phyloP scores from a whole-genome alignment of 768 basidiomycete species.

The Leucocoprinus sp. region DNA sequence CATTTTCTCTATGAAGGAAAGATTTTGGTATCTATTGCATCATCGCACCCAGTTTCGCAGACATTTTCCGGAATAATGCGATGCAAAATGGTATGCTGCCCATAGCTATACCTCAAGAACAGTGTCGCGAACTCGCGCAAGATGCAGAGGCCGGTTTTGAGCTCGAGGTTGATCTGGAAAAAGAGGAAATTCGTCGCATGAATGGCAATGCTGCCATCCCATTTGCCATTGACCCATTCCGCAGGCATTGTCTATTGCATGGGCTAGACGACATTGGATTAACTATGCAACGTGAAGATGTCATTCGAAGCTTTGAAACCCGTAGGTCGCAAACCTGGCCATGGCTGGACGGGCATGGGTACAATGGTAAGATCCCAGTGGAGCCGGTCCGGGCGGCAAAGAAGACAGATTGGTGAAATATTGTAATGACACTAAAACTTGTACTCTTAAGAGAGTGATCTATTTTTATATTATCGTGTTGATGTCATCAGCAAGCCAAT shows the following conservation, averaged over 20 bases:
- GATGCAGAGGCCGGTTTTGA: slow-evolving; percentile 73
- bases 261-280: slow-evolving; percentile 95
- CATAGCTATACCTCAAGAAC: slow-evolving; percentile 56
- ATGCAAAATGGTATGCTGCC: slow-evolving; percentile 96
- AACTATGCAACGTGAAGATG: slow-evolving; percentile 71
- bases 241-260: slow-evolving; percentile 88
- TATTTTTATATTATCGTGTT: background rate
- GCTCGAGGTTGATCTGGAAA: slow-evolving; percentile 80
- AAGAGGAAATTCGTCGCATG: slow-evolving; percentile 63
- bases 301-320: slow-evolving; percentile 77
- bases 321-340: slow-evolving; percentile 77
- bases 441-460: background rate
- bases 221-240: slow-evolving; percentile 85
- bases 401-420: slow-evolving; percentile 68
- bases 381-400: slow-evolving; percentile 26
- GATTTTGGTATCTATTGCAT: slow-evolving; percentile 88
- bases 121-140: slow-evolving; percentile 63
- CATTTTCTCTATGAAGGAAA: slow-evolving; percentile 34
- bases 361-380: slow-evolving; percentile 71
- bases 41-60: slow-evolving; percentile 84
- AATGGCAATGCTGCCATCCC: slow-evolving; percentile 66
- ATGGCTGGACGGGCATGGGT: slow-evolving; percentile 96
- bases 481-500: background rate
- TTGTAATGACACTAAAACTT: background rate
- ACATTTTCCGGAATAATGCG: slow-evolving; percentile 83